Base-by-base conservation (phyloP, 768 basidiomycete genomes). In the Lentinus tigrinus region DNA sequence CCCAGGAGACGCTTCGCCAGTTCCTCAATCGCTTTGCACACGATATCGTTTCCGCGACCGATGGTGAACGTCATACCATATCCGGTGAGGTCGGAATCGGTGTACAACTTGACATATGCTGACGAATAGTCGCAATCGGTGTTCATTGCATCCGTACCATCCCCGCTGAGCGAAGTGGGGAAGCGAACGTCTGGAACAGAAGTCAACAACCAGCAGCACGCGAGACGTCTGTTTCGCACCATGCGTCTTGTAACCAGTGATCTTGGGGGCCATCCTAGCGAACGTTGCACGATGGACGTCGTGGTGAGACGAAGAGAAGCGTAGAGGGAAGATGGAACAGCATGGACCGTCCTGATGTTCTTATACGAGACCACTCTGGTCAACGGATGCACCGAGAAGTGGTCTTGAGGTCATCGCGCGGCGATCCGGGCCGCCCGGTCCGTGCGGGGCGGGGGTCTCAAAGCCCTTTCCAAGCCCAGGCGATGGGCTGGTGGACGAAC, bases 111-210 rank as follows among this genome's bases (percentile, higher is more conserved):
- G 44, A 97, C 79, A 70, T 97, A 97, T 5, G 95, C 95, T 2
- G 94, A 91, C 2, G 93, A 95, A 74, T 97, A 97, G 75, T 97
- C 95, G 74, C 94, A 96, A 55, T 93, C 92, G 31, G 90, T 89
- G 73, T 97, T 96, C 93, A 95, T 96, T 8, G 94, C 94, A 77
- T 97, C 94, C 28, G 93, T 89, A 6, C 95, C 94, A 78, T 95
- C 94, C 26, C 93, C 93, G 9, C 89, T 86, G 43, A 95, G 73
- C 21, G 91, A 93, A 10, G 94, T 97, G 10, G 94, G 94, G 75
- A 95, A 97, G 43, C 94, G 88, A 51, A 96, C 84, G 75, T 95
- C 93, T 94, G 59, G 16, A 46, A 21, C 19, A 23, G 50, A 0
- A 26, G n/a, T 23, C 34, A 52, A 55, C 27, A 24, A 65, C 4